Conservation (phyloP, 345 rosid genomes). For the Brassica cretica region DNA sequence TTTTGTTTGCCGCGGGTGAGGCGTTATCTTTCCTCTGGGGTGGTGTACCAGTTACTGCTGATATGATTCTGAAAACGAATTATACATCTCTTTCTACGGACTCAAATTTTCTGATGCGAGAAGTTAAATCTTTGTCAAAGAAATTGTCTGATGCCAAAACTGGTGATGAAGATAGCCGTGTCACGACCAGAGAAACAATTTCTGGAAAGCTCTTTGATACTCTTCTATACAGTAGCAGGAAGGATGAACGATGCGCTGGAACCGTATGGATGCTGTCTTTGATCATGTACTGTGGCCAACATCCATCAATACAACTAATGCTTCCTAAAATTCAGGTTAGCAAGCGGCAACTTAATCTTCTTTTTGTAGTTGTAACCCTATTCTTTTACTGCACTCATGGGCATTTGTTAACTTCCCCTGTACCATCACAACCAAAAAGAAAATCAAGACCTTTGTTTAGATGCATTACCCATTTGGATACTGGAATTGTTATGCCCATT, state of each 20-base stretch:
- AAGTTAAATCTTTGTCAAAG: conserved; percentile 55
- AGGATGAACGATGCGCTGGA: conserved; percentile 98
- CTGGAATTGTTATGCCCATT: not conserved
- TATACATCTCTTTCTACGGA: conserved; percentile 80
- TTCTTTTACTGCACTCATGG: conserved; percentile 7
- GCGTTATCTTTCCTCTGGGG: conserved; percentile 95
- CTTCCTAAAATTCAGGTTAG: conserved; percentile 97
- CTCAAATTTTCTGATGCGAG: conserved; percentile 86
- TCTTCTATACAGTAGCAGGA: conserved; percentile 84
- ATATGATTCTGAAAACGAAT: conserved; percentile 83
- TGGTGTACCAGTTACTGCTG: conserved; percentile 83
- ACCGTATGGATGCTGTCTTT: conserved; percentile 90
- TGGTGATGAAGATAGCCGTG: conserved; percentile 55
- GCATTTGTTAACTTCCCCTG: not conserved
- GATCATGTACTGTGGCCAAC: conserved; percentile 88
- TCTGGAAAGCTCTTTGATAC: conserved; percentile 73
- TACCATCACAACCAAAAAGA: conserved; percentile 16
- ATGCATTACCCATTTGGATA: conserved; percentile 29
- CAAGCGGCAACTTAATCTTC: conserved; percentile 10
- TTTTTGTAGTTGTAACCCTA: conserved; percentile 3
- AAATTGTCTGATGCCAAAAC: conserved; percentile 42
- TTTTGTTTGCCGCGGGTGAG: conserved; percentile 95
- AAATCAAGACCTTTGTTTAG: conserved; percentile 12
- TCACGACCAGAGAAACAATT: conserved; percentile 60
- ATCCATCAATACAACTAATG: conserved; percentile 77